Evolutionary conservation across 2,329 filamentous ascomycete genomes (phyloP).

Genomic region (Pezicula neosporulosa): DNA sequence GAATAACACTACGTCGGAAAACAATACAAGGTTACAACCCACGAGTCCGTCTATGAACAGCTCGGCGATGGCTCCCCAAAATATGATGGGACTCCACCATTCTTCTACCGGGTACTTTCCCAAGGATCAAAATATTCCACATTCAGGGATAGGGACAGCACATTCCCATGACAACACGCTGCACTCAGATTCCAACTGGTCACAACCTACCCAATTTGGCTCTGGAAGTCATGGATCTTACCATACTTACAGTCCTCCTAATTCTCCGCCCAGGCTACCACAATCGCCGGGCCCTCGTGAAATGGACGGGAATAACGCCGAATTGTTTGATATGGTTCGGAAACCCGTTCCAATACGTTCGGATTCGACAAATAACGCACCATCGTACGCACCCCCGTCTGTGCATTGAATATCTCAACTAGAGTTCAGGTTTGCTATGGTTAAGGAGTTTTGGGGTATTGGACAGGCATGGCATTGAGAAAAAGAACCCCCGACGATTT

Average conservation of each 20-base stretch:
- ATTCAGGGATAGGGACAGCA: background rate
- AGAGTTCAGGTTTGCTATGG: no score
- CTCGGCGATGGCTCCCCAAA: background rate
- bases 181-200: background rate
- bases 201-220: background rate
- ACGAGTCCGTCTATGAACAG: background rate
- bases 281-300: background rate
- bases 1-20: background rate
- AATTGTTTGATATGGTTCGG: no score
- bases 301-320: background rate
- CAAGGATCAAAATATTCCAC: background rate
- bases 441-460: no score
- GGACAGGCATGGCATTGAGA: no score
- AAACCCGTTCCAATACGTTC: no score
- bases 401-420: no score
- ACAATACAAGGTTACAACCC: background rate
- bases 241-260: background rate
- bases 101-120: background rate
- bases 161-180: background rate
- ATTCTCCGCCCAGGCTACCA: background rate
- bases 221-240: background rate
- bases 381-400: no score
- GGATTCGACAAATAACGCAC: no score
- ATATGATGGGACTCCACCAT: background rate
- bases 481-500: no score